phyloP scores from a whole-genome alignment of 805 yeast species.

The Cyberlindnera petersonii region DNA sequence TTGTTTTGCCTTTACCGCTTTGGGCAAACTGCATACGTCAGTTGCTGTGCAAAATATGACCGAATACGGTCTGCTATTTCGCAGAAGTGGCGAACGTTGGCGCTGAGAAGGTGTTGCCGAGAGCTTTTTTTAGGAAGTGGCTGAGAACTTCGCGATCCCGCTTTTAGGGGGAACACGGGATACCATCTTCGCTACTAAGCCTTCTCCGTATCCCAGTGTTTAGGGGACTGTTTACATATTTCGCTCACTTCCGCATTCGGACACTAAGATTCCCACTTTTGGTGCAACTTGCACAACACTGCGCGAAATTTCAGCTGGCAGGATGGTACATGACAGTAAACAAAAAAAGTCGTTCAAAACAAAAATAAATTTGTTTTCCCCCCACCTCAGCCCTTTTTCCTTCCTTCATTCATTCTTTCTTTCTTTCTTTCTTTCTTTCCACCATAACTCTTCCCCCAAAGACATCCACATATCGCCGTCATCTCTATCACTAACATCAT shows the following conservation, averaged over 20 bases:
- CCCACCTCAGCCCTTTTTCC: not conserved
- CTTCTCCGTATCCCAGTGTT: conserved; percentile 2
- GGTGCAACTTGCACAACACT: conserved; percentile 7
- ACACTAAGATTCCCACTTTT: too few species aligned
- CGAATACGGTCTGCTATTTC: conserved; percentile 1
- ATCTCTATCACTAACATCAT: not conserved
- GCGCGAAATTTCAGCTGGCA: conserved; percentile 16
- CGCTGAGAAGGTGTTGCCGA: not conserved
- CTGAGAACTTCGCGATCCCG: not conserved
- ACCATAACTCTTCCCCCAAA: not conserved
- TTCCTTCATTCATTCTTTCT: not conserved
- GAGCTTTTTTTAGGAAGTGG: too few species aligned
- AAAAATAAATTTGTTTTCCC: not conserved
- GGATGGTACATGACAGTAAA: conserved; percentile 7
- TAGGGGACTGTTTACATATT: conserved; percentile 9
- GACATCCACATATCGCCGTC: not conserved
- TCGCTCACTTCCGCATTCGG: conserved; percentile 4
- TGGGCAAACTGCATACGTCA: not conserved
- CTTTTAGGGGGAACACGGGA: not conserved
- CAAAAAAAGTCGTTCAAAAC: conserved; percentile 3
- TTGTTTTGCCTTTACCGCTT: conserved; percentile 6
- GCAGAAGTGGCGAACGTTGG: not conserved
- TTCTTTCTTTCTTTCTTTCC: not conserved
- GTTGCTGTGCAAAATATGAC: conserved; percentile 9
- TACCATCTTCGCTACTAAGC: not conserved